These are phyloP conservation scores for Drechslerella dactyloides DNA, from an alignment of 2,329 filamentous ascomycete species.

Conservation along the genomic window DNA sequence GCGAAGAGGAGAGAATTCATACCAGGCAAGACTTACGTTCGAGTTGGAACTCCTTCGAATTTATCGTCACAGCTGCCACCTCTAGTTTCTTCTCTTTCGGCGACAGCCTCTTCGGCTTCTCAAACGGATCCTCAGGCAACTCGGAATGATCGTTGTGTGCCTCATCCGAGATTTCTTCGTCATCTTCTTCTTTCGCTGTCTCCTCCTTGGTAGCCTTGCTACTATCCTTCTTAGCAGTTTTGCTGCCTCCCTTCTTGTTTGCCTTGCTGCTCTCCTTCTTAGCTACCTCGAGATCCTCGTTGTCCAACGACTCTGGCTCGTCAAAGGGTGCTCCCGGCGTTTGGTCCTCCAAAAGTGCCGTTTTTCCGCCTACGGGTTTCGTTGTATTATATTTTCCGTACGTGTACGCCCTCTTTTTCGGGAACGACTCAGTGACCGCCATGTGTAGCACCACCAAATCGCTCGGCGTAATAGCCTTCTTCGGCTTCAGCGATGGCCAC, in stretches of 20 bases:
- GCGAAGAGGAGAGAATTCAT: neutral
- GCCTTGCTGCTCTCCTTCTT: neutral
- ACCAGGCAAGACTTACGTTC: constrained; percentile 46
- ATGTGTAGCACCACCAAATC: constrained; percentile 11
- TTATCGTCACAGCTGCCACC: constrained; percentile 41
- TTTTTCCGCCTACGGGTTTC: too few species aligned
- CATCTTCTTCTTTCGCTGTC: constrained; percentile 7
- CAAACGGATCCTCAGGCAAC: neutral
- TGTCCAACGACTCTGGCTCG: too few species aligned
- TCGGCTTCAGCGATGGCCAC: constrained; percentile 24
- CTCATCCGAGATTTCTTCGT: neutral
- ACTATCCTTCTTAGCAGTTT: neutral
- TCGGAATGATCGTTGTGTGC: constrained; percentile 4
- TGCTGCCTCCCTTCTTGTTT: neutral
- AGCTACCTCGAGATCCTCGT: too few species aligned
- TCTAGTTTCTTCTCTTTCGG: constrained; percentile 40
- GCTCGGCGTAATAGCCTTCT: constrained; percentile 25
- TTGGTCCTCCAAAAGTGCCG: too few species aligned
- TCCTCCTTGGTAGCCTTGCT: constrained; percentile 1
- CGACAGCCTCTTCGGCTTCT: constrained; percentile 10
- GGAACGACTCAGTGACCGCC: constrained; percentile 13
- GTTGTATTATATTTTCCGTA: constrained; percentile 2
- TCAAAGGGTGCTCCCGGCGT: too few species aligned
- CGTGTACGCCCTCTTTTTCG: constrained; percentile 8
- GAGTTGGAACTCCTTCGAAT: constrained; percentile 26